Evolutionary conservation across 2,329 filamentous ascomycete genomes (phyloP).

Genomic region (Cylindrodendrum hubeiense): DNA sequence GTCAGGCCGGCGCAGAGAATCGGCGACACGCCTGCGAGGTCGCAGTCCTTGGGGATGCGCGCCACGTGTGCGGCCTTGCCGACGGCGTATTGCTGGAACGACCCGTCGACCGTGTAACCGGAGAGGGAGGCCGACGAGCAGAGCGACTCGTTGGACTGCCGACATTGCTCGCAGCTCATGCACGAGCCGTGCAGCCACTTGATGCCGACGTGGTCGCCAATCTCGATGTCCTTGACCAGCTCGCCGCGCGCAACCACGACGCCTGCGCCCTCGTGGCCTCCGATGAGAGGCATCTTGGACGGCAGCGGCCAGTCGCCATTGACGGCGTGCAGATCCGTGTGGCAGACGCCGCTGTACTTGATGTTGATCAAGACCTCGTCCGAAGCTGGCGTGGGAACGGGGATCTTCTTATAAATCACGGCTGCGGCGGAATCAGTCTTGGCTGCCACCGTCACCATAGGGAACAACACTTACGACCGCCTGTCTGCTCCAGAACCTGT

Average conservation of each 20-base stretch:
- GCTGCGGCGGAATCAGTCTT: too few relatives aligned
- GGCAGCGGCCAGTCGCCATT: constrained; percentile 87
- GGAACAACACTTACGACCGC: constrained; percentile 62
- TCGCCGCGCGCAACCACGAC: constrained; percentile 82
- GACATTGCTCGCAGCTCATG: constrained; percentile 83
- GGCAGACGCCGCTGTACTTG: constrained; percentile 89
- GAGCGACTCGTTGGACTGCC: constrained; percentile 81
- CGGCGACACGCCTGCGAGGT: constrained; percentile 80
- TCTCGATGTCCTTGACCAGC: constrained; percentile 79
- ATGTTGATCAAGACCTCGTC: constrained; percentile 91
- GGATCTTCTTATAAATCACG: constrained; percentile 81
- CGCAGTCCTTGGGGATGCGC: constrained; percentile 78
- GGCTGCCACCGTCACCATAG: fast-evolving
- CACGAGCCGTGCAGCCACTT: constrained; percentile 93
- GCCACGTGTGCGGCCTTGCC: constrained; percentile 86
- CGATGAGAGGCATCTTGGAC: constrained; percentile 83
- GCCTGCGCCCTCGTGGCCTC: constrained; percentile 82
- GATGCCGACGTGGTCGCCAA: constrained; percentile 86
- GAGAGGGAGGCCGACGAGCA: constrained; percentile 78
- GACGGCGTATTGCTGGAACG: constrained; percentile 90
- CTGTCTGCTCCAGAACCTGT: constrained; percentile 83
- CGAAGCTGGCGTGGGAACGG: constrained; percentile 80
- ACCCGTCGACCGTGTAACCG: constrained; percentile 90
- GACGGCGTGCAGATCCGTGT: constrained; percentile 81
- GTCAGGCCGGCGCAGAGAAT: constrained; percentile 87